These are phyloP conservation scores for Murraya paniculata DNA, from an alignment of 345 rosid species.

Conservation along the genomic window DNA sequence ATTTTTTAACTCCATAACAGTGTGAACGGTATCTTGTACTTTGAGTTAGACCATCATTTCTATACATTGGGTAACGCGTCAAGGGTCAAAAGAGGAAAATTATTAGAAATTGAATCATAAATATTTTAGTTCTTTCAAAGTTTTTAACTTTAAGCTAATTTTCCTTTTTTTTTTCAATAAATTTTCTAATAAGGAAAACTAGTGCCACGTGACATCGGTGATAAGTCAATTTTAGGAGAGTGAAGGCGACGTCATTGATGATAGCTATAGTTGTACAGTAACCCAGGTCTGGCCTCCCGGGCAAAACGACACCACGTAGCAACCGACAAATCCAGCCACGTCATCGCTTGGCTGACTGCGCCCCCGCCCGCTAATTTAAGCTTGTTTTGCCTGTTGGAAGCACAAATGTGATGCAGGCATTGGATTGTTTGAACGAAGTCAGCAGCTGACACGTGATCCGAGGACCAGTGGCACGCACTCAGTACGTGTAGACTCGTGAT, in stretches of 20 bases:
- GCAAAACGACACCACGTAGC: not conserved
- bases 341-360: too few species aligned
- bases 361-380: too few species aligned
- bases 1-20: not conserved
- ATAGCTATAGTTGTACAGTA: not conserved
- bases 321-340: too few species aligned
- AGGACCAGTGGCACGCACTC: not conserved
- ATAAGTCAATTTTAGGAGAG: not conserved
- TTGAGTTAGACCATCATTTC: not conserved
- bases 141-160: not conserved
- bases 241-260: conserved; percentile 10
- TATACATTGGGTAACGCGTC: not conserved
- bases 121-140: not conserved
- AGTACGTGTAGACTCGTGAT: not conserved
- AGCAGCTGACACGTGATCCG: not conserved
- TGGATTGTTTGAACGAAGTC: not conserved
- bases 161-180: not conserved
- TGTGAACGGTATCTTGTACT: not conserved
- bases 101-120: not conserved
- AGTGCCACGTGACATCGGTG: not conserved
- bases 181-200: not conserved
- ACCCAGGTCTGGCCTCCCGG: not conserved
- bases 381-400: too few species aligned
- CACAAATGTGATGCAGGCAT: too few species aligned
- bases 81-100: not conserved